These are phyloP conservation scores for Botrytis porri DNA, from an alignment of 2,329 filamentous ascomycete species.

Conservation along the genomic window DNA sequence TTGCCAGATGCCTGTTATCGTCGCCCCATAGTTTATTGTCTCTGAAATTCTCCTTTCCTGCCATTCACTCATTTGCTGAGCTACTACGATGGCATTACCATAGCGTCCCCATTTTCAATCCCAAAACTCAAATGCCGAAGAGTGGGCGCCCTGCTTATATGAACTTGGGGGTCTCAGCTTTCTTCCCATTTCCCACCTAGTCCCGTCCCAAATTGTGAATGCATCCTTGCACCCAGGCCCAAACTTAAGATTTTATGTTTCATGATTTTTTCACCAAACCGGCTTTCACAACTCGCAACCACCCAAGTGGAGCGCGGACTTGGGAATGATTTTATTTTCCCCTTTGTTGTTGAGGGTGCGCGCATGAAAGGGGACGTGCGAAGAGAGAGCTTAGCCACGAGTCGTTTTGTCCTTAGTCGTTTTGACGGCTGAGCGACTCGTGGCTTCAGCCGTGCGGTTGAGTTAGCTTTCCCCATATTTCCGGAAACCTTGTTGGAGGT, in stretches of 20 bases:
- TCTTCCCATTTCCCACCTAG: background rate
- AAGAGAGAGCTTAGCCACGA: conserved; percentile 5
- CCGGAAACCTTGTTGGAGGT: background rate
- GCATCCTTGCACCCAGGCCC: background rate
- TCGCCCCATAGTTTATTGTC: background rate
- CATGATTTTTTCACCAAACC: background rate
- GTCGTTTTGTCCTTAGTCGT: conserved; percentile 7
- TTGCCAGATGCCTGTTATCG: conserved; percentile 1
- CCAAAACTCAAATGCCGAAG: conserved; percentile 3
- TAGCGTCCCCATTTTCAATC: background rate
- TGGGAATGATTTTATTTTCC: background rate
- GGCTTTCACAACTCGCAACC: background rate
- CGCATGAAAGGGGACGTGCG: conserved; percentile 11
- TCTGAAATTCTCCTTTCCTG: conserved; percentile 7
- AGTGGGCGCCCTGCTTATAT: conserved; percentile 7
- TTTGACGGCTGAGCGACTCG: background rate
- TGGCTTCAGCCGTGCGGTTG: conserved; percentile 1
- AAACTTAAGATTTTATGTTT: conserved; percentile 3
- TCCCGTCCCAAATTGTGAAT: background rate
- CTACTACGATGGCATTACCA: background rate
- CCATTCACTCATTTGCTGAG: background rate
- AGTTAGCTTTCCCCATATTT: conserved; percentile 6
- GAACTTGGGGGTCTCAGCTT: conserved; percentile 7
- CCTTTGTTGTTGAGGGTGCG: background rate
- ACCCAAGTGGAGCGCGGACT: background rate